These are phyloP conservation scores for Punica granatum DNA, from an alignment of 345 rosid species.

Conservation along the genomic window DNA sequence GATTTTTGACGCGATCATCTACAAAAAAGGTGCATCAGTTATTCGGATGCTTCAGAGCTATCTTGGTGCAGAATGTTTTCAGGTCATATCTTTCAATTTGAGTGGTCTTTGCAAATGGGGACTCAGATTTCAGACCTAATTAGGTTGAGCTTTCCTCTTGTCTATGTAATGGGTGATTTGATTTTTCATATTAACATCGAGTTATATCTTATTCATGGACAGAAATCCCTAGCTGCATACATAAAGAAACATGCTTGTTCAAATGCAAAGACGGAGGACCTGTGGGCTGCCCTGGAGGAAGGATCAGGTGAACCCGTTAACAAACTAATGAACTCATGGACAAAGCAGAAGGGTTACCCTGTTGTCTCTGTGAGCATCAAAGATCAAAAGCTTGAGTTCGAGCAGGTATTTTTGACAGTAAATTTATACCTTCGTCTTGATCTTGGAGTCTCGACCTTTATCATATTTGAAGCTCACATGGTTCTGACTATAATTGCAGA, in stretches of 20 bases:
- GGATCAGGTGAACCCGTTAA: constrained; percentile 89
- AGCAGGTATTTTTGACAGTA: constrained; percentile 48
- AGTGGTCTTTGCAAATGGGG: neutral
- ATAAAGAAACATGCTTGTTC: constrained; percentile 64
- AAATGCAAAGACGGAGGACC: constrained; percentile 89
- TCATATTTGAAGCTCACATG: neutral
- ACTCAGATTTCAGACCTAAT: neutral
- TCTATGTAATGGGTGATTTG: neutral
- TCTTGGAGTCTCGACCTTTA: neutral
- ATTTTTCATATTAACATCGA: neutral
- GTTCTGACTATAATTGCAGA: constrained; percentile 33
- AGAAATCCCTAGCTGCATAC: constrained; percentile 90
- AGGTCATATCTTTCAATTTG: constrained; percentile 40
- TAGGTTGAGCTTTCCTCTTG: neutral
- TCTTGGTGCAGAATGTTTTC: constrained; percentile 87
- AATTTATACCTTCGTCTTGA: neutral
- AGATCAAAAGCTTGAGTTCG: constrained; percentile 72
- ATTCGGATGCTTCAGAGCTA: constrained; percentile 95
- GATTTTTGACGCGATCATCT: constrained; percentile 94
- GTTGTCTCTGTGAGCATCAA: constrained; percentile 65
- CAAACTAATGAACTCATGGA: constrained; percentile 92
- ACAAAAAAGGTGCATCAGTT: constrained; percentile 88
- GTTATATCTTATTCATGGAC: constrained; percentile 17
- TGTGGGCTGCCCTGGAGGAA: constrained; percentile 87
- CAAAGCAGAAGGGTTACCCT: constrained; percentile 85